A percentile compares a stretch with the other conserved stretches of the same genome.
Evolutionary conservation across 192 early-diverging fungal genomes (phyloP).

Genomic region (Podila verticillata): DNA sequence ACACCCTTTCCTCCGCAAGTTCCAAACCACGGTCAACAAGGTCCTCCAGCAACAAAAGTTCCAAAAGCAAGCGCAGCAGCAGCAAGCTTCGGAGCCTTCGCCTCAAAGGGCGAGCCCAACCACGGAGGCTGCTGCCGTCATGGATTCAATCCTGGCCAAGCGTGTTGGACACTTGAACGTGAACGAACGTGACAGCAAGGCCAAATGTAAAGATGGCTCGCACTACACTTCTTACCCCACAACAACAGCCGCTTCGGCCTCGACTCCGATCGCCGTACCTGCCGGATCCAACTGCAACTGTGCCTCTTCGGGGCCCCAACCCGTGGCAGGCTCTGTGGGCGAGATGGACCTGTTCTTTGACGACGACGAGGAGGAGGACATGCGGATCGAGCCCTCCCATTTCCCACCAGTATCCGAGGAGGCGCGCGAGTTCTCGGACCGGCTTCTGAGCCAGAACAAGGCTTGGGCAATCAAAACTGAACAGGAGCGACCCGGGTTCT

Average conservation of each 20-base stretch:
- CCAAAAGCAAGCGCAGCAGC: constrained; percentile 6
- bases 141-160: constrained; percentile 2
- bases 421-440: constrained; percentile 33
- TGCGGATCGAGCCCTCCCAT: constrained; percentile 4
- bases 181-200: background rate
- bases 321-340: background rate
- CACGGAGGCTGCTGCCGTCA: constrained; percentile 20
- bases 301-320: background rate
- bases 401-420: constrained; percentile 41
- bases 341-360: constrained; percentile 10
- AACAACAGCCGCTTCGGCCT: constrained; percentile 9
- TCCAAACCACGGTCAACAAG: constrained; percentile 21
- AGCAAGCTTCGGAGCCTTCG: background rate
- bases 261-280: background rate
- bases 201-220: background rate
- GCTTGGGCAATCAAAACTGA: constrained; percentile 68
- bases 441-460: constrained; percentile 65
- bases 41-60: background rate
- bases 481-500: constrained; percentile 72
- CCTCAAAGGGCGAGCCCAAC: constrained; percentile 1
- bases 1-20: constrained; percentile 44
- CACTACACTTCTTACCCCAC: constrained; percentile 4
- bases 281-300: background rate
- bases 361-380: background rate
- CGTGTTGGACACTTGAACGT: background rate